Conservation (phyloP, 441 rosid genomes). For the Croton laevigatus region DNA sequence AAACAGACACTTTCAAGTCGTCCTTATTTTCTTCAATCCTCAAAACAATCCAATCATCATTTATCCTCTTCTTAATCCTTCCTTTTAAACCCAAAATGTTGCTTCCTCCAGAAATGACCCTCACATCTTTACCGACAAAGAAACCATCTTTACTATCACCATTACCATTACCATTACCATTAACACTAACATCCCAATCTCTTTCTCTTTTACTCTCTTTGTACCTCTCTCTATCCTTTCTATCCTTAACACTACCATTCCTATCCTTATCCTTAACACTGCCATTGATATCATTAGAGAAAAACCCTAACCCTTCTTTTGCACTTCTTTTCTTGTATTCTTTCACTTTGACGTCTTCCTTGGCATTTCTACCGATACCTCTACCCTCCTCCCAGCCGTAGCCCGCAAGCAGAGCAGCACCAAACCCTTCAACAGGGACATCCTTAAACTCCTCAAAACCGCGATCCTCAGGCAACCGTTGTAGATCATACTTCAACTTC, state of each 20-base stretch:
- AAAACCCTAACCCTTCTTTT: constrained; percentile 64
- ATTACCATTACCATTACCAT: too few species aligned
- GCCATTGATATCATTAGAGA: constrained; percentile 12
- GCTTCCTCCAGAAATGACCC: constrained; percentile 53
- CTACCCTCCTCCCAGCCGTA: constrained; percentile 83
- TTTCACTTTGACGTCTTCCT: constrained; percentile 56
- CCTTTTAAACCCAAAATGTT: constrained; percentile 50
- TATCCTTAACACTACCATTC: too few species aligned
- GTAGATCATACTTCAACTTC: constrained; percentile 48
- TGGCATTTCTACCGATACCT: constrained; percentile 69
- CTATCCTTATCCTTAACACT: constrained; percentile 2
- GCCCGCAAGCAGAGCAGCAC: constrained; percentile 69
- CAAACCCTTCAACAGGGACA: constrained; percentile 72
- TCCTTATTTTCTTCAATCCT: constrained; percentile 40
- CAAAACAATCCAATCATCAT: constrained; percentile 35
- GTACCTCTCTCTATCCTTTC: neutral
- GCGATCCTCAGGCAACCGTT: constrained; percentile 58
- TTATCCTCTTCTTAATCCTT: constrained; percentile 36
- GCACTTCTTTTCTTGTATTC: constrained; percentile 43
- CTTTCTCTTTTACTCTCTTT: constrained; percentile 7
- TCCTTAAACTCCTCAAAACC: constrained; percentile 61
- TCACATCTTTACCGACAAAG: constrained; percentile 57
- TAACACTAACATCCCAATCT: neutral
- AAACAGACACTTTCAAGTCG: constrained; percentile 39
- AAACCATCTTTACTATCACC: constrained; percentile 24